A percentile compares a stretch with the other conserved stretches of the same genome.
Conservation (phyloP, 495 filamentous ascomycete genomes). For the Podospora pseudopauciseta region DNA sequence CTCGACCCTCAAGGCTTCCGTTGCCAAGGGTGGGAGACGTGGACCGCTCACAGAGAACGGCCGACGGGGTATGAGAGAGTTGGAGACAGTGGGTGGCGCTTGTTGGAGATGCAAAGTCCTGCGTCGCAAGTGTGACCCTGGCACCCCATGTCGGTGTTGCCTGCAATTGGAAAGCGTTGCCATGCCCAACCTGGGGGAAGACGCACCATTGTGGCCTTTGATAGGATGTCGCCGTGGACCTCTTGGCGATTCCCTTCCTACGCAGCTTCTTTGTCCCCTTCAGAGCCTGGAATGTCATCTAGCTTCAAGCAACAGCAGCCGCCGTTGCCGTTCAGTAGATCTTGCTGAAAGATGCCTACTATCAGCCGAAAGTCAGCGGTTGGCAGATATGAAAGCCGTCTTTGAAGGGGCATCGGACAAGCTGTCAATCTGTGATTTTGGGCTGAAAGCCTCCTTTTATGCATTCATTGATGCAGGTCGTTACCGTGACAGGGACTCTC, state of each 20-base stretch:
- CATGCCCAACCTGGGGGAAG: slow-evolving; percentile 28
- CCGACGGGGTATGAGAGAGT: slow-evolving; percentile 27
- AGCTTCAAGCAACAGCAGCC: neutral
- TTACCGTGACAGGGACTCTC: slow-evolving; percentile 28
- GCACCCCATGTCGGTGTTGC: slow-evolving; percentile 30
- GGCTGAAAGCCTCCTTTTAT: slow-evolving; percentile 19
- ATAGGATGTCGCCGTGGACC: slow-evolving; percentile 35
- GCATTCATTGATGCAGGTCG: slow-evolving; percentile 27
- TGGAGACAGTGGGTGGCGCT: slow-evolving; percentile 29
- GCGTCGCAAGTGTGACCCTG: slow-evolving; percentile 33
- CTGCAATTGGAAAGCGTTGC: slow-evolving; percentile 25
- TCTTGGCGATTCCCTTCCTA: slow-evolving; percentile 26
- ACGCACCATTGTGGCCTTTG: slow-evolving; percentile 33
- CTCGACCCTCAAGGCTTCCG: slow-evolving; percentile 27
- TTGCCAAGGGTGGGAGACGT: slow-evolving; percentile 29
- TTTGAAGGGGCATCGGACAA: slow-evolving; percentile 30
- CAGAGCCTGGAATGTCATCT: slow-evolving; percentile 3
- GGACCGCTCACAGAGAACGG: slow-evolving; percentile 29
- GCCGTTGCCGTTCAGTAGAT: slow-evolving; percentile 23
- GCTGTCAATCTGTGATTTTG: slow-evolving; percentile 24
- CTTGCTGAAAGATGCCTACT: slow-evolving; percentile 25
- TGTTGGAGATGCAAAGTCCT: slow-evolving; percentile 40
- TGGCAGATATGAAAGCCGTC: slow-evolving; percentile 32
- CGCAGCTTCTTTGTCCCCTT: slow-evolving; percentile 28
- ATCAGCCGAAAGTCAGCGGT: slow-evolving; percentile 27